A percentile compares a stretch with the other conserved stretches of the same genome.
Conservation (phyloP, 768 basidiomycete species). For the Boletus reticuloceps region DNA sequence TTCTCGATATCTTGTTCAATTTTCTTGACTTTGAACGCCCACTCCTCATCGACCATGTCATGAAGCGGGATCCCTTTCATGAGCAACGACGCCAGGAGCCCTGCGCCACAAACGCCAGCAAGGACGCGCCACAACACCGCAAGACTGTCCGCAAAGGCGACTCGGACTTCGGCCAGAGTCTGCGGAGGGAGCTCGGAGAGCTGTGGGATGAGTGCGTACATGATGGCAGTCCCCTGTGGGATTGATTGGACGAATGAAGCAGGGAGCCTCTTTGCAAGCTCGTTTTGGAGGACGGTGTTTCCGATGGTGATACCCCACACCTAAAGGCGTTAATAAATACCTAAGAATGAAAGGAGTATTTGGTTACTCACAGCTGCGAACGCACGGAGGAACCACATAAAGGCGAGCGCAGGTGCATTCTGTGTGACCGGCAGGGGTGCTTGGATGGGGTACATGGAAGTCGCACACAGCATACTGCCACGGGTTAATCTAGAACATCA, state of each 20-base stretch:
- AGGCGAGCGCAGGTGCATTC: conserved; percentile 45
- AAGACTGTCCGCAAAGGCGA: conserved; percentile 35
- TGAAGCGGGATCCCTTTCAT: not conserved
- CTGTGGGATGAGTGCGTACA: conserved; percentile 34
- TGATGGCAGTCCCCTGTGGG: conserved; percentile 38
- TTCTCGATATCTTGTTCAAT: too few relatives aligned
- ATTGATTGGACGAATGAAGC: conserved; percentile 33
- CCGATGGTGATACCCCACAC: conserved; percentile 51
- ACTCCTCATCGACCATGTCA: not conserved
- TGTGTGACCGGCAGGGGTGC: conserved; percentile 41
- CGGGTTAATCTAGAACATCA: not conserved
- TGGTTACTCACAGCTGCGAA: conserved; percentile 33
- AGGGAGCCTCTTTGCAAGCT: conserved; percentile 42
- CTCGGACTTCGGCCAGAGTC: conserved; percentile 33
- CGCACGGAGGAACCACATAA: conserved; percentile 38
- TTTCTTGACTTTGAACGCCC: not conserved
- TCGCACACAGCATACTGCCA: not conserved
- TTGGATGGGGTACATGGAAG: conserved; percentile 28
- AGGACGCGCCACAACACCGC: conserved; percentile 39
- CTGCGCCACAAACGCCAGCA: conserved; percentile 31
- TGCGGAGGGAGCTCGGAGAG: conserved; percentile 29
- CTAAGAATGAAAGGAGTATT: too few relatives aligned
- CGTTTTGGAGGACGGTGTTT: conserved; percentile 48
- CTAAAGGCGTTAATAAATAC: conserved; percentile 17
- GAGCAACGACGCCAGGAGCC: not conserved